Evolutionary conservation across 208 protist species (phyloP).

Genomic region (Trypanosoma rangeli): DNA sequence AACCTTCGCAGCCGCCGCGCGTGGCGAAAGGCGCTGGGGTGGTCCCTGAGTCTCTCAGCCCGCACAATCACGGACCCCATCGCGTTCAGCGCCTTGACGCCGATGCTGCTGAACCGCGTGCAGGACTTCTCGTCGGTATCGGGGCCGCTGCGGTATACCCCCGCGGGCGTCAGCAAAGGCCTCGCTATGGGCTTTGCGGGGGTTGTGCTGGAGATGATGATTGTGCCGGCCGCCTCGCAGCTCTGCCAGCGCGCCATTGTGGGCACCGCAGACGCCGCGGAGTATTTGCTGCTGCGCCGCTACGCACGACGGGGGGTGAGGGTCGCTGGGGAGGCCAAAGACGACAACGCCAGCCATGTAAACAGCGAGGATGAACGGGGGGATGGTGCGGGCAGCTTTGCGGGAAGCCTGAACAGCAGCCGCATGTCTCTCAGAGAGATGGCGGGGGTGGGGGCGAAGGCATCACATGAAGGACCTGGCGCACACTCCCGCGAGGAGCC

Average conservation of each 20-base stretch:
- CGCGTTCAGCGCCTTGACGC: slow-evolving; percentile 57
- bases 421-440: background rate
- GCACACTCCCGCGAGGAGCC: background rate
- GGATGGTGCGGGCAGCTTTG: background rate
- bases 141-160: slow-evolving; percentile 39
- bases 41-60: slow-evolving; percentile 50
- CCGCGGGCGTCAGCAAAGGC: slow-evolving; percentile 35
- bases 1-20: slow-evolving; percentile 60
- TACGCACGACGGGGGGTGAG: slow-evolving; percentile 37
- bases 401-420: slow-evolving; percentile 1
- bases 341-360: slow-evolving; percentile 2
- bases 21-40: slow-evolving; percentile 52
- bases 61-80: slow-evolving; percentile 72
- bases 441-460: background rate
- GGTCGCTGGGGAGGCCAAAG: background rate
- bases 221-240: slow-evolving; percentile 52
- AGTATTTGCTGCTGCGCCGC: slow-evolving; percentile 80
- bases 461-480: background rate
- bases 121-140: slow-evolving; percentile 24
- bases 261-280: slow-evolving; percentile 53
- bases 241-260: slow-evolving; percentile 68
- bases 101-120: slow-evolving; percentile 39
- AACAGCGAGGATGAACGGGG: slow-evolving; percentile 14
- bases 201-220: slow-evolving; percentile 44
- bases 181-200: slow-evolving; percentile 32